Evolutionary conservation across 2,329 filamentous ascomycete species (phyloP), one percentile per base, ranked within the genome.

Genomic region (Cladosporium velox): DNA sequence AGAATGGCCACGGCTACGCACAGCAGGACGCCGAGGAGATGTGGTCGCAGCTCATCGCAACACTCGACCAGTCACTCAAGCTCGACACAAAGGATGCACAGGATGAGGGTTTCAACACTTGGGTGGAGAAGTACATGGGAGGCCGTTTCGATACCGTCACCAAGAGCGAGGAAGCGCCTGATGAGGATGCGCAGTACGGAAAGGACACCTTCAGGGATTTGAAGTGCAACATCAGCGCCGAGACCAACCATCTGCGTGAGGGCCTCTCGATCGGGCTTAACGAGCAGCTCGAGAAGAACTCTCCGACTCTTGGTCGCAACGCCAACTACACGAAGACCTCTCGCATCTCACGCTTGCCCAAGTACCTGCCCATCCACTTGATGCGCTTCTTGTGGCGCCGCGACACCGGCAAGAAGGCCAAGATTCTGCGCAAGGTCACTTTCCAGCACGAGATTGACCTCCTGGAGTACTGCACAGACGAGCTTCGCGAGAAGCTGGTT

Each of bases 11-110:
- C 66, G 93, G 91, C 7, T 98, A 90, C 75, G 93, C 95, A n/a
- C 95, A 99, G 79, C 95, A 99, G 80, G 95, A 99, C 81, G 95
- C 95, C 0, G 95, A 99, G 79, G 95, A 99, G 79, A 95, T 94
- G 57, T 99, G 94, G 93, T 95, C 94, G 24, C 94, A 98, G 77
- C 96, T 99, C 68, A 82, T 99, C 6, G 88, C 90, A 54, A 91
- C 94, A 74, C 81, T 99, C 44, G 88, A 90, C 68, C 87, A 91
- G 73, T 94, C 91, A 76, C 81, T 98, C 60, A 89, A 88, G 75
- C 79, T 91, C 69, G 88, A 87, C 72, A 84, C 86, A 10, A 76
- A 76, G 0, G 78, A 77, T 15, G 70, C 59, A 70, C 75, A 68
- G 38, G 84, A 88, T 2, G 77, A 83, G 1, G 91, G 91, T 0